Percentiles rank a stretch among this genome's conserved stretches.
Evolutionary conservation across 768 basidiomycete genomes (phyloP).

Genomic region (Sistotremastrum suecicum): DNA sequence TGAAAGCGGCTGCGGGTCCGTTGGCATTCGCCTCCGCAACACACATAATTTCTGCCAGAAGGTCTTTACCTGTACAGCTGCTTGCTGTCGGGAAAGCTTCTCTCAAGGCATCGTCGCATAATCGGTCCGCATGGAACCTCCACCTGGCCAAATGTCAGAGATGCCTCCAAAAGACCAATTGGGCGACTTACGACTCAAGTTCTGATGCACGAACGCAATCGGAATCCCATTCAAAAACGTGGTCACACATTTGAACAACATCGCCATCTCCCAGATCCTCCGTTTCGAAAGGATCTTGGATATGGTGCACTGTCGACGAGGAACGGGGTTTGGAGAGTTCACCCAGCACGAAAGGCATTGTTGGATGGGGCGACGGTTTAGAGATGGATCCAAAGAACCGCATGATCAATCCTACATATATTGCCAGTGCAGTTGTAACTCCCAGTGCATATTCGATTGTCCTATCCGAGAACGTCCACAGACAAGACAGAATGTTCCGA

Average conservation of each 20-base stretch:
- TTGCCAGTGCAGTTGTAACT: no score
- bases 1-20: constrained; percentile 1
- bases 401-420: no score
- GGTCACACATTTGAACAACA: constrained; percentile 2
- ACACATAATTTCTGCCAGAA: not conserved
- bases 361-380: no score
- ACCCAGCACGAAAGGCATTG: not conserved
- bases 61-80: constrained; percentile 1
- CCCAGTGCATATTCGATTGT: no score
- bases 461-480: no score
- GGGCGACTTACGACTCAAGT: not conserved
- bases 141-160: not conserved
- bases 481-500: no score
- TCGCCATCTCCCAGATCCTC: not conserved
- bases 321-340: constrained; percentile 1
- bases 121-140: not conserved
- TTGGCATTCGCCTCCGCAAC: not conserved
- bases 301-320: not conserved
- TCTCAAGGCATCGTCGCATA: constrained; percentile 2
- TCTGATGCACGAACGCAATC: constrained; percentile 1
- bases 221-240: constrained; percentile 5
- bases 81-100: not conserved
- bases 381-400: no score
- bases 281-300: constrained; percentile 1
- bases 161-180: no score